Evolutionary conservation across 2,329 filamentous ascomycete genomes (phyloP), one percentile per base, ranked within the genome.

Genomic region (Shiraia sp.): DNA sequence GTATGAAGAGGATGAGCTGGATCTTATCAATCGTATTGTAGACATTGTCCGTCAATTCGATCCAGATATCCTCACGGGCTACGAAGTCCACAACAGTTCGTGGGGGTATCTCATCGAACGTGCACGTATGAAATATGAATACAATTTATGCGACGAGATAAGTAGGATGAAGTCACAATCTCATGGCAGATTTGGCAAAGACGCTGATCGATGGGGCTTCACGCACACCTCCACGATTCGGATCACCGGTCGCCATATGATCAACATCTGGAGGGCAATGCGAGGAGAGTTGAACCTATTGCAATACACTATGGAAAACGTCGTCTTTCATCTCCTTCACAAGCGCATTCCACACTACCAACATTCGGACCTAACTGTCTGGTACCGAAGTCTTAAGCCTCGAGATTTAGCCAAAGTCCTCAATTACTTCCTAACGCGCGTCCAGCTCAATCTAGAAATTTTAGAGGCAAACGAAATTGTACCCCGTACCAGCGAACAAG

Each of bases 251-350:
- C 81, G 93, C 47, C 92, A 97, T 64, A 90, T 95, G 78, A 91
- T 99, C 73, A 97, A 97, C 56, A 87, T 97, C 32, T 97, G 93
- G 90, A 82, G 92, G 57, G 90, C 91, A 0, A 96, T 99, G 91
- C 82, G 90, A 43, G 82, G 86, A n/a, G 92, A 96, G 69, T 72
- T 99, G 19, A 95, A 91, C 55, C 74, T 99, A 19, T 78, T 96
- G 9, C 91, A 96, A 63, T 97, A 99, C 63, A 96, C 88, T 0
- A 87, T 97, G 82, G 93, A 97, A 68, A 96, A 96, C 59, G 89
- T 97, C 3, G 88, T 83, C 0, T 97, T 95, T 75, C 90, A 97
- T 70, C 70, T 97, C 1, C 78, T 99, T 2, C 90, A 95, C 55
- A 83, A 83, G 23, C 83, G 92, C 3, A 87, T 97, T 35, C 93